Base-by-base conservation (phyloP, 371 early-diverging fungal species). In the Blakeslea trispora region DNA sequence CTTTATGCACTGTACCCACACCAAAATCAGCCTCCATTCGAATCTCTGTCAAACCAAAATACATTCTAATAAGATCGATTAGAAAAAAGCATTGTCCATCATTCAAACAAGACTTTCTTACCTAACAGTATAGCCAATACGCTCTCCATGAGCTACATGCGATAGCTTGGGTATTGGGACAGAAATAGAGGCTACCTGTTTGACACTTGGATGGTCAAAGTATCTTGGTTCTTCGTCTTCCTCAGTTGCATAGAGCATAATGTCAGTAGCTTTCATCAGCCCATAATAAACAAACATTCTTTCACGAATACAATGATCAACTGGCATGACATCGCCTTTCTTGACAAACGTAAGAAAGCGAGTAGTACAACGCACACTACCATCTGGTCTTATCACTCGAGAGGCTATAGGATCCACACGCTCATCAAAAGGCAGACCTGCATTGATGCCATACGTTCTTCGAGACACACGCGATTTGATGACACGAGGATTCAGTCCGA, bases 371-470 rank as follows among this genome's bases (percentile, higher is more conserved):
- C 75, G 69, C 31, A 74, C 56, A 34, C 68, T 73, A 11, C 79
- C 79, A 45, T 79, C 79, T 0, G 79, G 75, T 17, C 79, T 62
- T 1, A 71, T 53, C 1, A 74, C 61, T 4, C 72, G 69, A 15
- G 75, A 63, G 1, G 55, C 37, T 5, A 59, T 43, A 1, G 75
- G 75, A 43, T 75, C 79, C 3, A 39, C 42, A 11, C 13, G 5
- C 15, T 62, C 53, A 34, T 81, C 82, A 56, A 79, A 84, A 7
- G 84, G 84, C 37, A 81, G 64, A 0, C 82, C 84, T 6, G 82
- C 81, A 51, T 81, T 81, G 55, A 84, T 84, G 17, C 82, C 84
- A 53, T 84, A 84, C 5, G 81, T 81, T 5, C 84, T 71, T n/a
- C 82, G 72, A 21, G 79, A 76, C 13, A 84, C 72, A n/a, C 84